Evolutionary conservation across 2,329 filamentous ascomycete genomes (phyloP), one percentile per base, ranked within the genome.

Genomic region (Metarhizium humberi): DNA sequence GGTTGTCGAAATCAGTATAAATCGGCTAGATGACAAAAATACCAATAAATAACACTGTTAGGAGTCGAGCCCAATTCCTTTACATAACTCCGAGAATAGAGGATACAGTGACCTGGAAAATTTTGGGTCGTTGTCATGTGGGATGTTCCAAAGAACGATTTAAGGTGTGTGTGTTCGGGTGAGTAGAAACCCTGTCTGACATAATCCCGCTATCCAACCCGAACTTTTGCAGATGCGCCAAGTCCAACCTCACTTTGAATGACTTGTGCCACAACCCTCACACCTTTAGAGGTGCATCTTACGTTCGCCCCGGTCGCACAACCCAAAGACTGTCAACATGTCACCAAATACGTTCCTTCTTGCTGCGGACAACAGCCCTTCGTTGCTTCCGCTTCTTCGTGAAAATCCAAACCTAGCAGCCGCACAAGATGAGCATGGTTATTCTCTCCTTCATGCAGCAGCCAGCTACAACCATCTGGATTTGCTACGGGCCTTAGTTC

Each of bases 401-500:
- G 76, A 84, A 58, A 81, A 90, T 62, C 89, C 90, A 38, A 73
- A 81, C n/a, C 77, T 95, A 53, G 92, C 94, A 54, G 81, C 85
- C 2, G 75, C 80, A 53, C 90, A 95, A 73, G 94, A 99, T 71
- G 84, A 87, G 57, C 88, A 96, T 66, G 94, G 94, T 64, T 99
- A 99, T 75, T 95, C 91, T 50, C 83, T 97, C 30, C 76, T 97
- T 51, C 94, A 99, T 71, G 94, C 94, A 53, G 90, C 92, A 16
- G 86, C 90, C 18, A 96, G 92, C 62, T 99, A 97, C 78, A 88
- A 87, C 67, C 92, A 97, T 67, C 74, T 90, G 40, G 82, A 88
- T 55, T 84, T 99, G 16, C 79, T 96, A 16, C 86, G 88, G 57
- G 72, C 82, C 0, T 79, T 99, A 6, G 78, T 96, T 32, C 77